Conservation (phyloP, 2,329 filamentous ascomycete genomes). For the Aspergillus aculeatus region DNA sequence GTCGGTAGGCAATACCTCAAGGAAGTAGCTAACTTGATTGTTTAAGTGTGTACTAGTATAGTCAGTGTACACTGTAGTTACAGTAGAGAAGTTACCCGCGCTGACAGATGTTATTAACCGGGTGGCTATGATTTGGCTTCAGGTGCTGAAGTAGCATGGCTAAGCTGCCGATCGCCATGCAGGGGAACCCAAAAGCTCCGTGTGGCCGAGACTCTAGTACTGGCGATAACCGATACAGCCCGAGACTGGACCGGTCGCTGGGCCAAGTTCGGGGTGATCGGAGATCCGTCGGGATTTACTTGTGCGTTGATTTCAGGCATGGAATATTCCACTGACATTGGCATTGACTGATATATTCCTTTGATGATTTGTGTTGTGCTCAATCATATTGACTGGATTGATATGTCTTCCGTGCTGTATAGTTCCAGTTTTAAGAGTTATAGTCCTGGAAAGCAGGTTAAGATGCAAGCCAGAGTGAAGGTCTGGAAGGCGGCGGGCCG, state of each 20-base stretch:
- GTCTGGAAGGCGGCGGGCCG: constrained; percentile 13
- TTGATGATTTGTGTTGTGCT: neutral
- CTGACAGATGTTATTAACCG: neutral
- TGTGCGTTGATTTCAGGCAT: neutral
- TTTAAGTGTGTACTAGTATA: too few species aligned
- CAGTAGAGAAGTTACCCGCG: neutral
- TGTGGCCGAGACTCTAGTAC: constrained; percentile 29
- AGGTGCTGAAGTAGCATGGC: neutral
- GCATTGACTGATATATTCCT: too few species aligned
- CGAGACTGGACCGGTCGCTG: constrained; percentile 29
- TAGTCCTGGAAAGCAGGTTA: too few species aligned
- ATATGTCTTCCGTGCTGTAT: too few species aligned
- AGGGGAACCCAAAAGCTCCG: constrained; percentile 25
- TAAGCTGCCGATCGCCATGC: neutral
- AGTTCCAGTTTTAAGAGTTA: too few species aligned
- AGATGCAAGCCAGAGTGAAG: neutral
- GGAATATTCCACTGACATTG: too few species aligned
- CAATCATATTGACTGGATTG: neutral
- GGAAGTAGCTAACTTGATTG: too few species aligned
- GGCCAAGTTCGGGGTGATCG: constrained; percentile 12
- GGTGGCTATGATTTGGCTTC: neutral
- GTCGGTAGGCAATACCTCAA: too few species aligned
- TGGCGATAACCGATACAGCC: constrained; percentile 33
- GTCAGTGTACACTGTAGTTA: constrained; percentile 4
- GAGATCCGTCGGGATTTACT: neutral